Base-by-base conservation (phyloP, 352 stramenopile species). In the Phytophthora multivora region DNA sequence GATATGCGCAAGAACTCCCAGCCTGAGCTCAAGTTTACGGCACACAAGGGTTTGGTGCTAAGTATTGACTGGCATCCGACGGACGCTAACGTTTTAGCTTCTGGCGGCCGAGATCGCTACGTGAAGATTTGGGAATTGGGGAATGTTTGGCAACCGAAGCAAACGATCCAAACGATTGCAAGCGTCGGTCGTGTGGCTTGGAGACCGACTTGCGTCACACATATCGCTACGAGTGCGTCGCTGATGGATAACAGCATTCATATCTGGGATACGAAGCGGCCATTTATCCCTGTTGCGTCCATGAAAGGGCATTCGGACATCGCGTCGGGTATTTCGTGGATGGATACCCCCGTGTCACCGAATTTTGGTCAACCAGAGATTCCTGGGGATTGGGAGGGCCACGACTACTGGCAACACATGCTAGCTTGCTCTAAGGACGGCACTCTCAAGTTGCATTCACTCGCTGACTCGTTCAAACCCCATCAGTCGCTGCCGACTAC, bases 171-270 rank as follows among this genome's bases (percentile, higher is more conserved):
- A 48, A 92, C 86, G 0, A 95, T 96, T 58, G 84, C 88, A 1
- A 96, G 84, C 56, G 88, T 93, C 4, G 86, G 88, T 2, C 80
- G 88, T 13, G 79, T 96, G 28, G 71, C 81, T 8, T 96, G 88
- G 88, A 73, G 88, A 2, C 86, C 88, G 12, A 89, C 86, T 13
- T 91, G 76, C 51, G 57, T 78, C 4, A 88, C 90, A 52, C 87
- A 96, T 59, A 93, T 96, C 35, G 87, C 87, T 0, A 96, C 85
- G 15, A 94, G 85, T 51, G 86, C 87, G 3, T 94, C 87, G 12
- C 62, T 96, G 8, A 93, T 86, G 58, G 87, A 96, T 60, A 92
- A 93, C 62, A 91, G 84, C 40, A 93, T 96, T 63, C 85, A 95
- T 56, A 71, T 96, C 26, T 96, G 88, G 88, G 88, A 96, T 41